Percentiles rank a stretch among this genome's conserved stretches.
These are phyloP conservation scores for Glonium stellatum DNA, from an alignment of 495 filamentous ascomycete genomes.

Conservation along the genomic window DNA sequence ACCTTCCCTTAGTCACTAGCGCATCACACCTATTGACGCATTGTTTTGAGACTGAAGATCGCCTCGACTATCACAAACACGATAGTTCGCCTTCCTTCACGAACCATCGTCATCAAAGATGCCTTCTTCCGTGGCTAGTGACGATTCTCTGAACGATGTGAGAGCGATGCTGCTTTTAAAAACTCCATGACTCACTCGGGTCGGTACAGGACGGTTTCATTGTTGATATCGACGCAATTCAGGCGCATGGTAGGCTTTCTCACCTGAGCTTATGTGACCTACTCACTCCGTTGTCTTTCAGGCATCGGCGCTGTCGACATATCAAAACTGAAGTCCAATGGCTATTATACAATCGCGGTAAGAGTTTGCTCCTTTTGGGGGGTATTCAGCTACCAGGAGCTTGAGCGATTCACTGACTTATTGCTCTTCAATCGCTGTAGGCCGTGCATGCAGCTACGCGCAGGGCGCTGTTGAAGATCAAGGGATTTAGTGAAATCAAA, in stretches of 20 bases:
- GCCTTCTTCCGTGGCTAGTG: conserved; percentile 46
- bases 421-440: conserved; percentile 34
- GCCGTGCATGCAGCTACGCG: conserved; percentile 60
- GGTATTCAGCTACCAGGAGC: background rate
- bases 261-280: background rate
- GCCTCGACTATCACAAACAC: too few species aligned
- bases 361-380: background rate
- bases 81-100: background rate
- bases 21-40: too few species aligned
- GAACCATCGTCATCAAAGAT: conserved; percentile 32
- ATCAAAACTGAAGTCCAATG: conserved; percentile 62
- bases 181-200: background rate
- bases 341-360: conserved; percentile 67
- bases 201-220: conserved; percentile 44
- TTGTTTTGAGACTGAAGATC: too few species aligned
- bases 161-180: conserved; percentile 2
- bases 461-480: conserved; percentile 63
- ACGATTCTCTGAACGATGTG: conserved; percentile 51
- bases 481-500: conserved; percentile 74
- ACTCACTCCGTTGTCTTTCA: conserved; percentile 30
- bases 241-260: conserved; percentile 55
- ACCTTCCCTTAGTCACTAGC: too few species aligned
- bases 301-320: conserved; percentile 70
- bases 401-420: background rate
- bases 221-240: conserved; percentile 67